phyloP scores from a whole-genome alignment of 768 basidiomycete species.

The Lentinus brumalis region DNA sequence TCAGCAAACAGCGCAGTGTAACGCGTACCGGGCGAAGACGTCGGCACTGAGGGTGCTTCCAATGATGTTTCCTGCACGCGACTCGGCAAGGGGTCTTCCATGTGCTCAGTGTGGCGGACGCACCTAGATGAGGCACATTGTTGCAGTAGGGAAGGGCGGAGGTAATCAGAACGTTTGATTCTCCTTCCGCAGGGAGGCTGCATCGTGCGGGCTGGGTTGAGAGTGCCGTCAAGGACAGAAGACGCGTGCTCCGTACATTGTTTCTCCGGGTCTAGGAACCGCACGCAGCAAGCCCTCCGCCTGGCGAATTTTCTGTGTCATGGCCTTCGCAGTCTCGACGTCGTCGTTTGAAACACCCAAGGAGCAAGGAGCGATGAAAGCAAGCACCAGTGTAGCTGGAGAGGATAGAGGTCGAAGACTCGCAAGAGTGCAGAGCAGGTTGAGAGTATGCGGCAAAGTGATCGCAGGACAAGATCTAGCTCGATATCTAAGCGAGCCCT shows the following conservation, averaged over 20 bases:
- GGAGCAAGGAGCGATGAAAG: neutral
- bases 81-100: conserved; percentile 14
- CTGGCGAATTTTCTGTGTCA: conserved; percentile 43
- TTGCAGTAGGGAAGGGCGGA: conserved; percentile 97
- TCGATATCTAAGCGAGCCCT: conserved; percentile 14
- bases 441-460: neutral
- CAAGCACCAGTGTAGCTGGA: neutral
- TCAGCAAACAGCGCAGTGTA: neutral
- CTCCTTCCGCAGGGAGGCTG: conserved; percentile 81
- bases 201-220: conserved; percentile 6
- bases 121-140: conserved; percentile 95
- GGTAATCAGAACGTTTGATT: conserved; percentile 88
- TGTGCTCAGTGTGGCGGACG: conserved; percentile 27
- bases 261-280: conserved; percentile 44
- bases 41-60: conserved; percentile 97
- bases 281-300: conserved; percentile 46
- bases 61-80: conserved; percentile 74
- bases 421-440: neutral
- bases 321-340: conserved; percentile 6
- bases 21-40: conserved; percentile 86
- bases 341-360: neutral
- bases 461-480: conserved; percentile 13
- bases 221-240: neutral
- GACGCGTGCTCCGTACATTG: conserved; percentile 38
- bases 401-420: neutral